These are phyloP conservation scores for Yamadazyma siamensis DNA, from an alignment of 1,139 yeast genomes.

Conservation along the genomic window DNA sequence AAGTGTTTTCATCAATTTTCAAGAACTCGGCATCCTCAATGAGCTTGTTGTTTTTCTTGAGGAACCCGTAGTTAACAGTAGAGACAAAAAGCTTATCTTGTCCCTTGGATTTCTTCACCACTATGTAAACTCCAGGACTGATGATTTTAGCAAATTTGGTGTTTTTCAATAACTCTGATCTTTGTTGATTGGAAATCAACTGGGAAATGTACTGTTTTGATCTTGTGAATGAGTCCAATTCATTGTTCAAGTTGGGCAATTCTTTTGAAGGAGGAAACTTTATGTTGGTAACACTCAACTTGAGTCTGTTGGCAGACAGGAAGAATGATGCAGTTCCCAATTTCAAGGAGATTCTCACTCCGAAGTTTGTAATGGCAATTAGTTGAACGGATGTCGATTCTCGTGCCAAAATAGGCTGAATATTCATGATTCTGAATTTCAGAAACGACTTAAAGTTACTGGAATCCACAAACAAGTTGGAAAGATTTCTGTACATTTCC, in stretches of 20 bases:
- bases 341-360: conserved; percentile 74
- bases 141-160: conserved; percentile 53
- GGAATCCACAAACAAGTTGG: conserved; percentile 50
- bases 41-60: conserved; percentile 66
- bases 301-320: conserved; percentile 24
- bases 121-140: conserved; percentile 80
- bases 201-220: conserved; percentile 43
- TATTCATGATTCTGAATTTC: conserved; percentile 55
- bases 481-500: conserved; percentile 54
- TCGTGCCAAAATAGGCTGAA: conserved; percentile 56
- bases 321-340: conserved; percentile 29
- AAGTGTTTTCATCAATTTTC: conserved; percentile 39
- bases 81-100: conserved; percentile 64
- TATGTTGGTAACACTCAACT: conserved; percentile 48
- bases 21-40: conserved; percentile 82
- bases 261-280: conserved; percentile 77
- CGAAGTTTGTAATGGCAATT: conserved; percentile 82
- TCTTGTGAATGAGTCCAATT: conserved; percentile 42
- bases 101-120: conserved; percentile 41
- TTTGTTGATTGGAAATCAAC: conserved; percentile 42
- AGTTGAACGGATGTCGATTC: conserved; percentile 74
- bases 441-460: conserved; percentile 41
- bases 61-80: conserved; percentile 79
- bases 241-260: conserved; percentile 51
- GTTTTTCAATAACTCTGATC: conserved; percentile 43